Evolutionary conservation across 2,329 filamentous ascomycete genomes (phyloP).

Genomic region (Colletotrichum trifolii): DNA sequence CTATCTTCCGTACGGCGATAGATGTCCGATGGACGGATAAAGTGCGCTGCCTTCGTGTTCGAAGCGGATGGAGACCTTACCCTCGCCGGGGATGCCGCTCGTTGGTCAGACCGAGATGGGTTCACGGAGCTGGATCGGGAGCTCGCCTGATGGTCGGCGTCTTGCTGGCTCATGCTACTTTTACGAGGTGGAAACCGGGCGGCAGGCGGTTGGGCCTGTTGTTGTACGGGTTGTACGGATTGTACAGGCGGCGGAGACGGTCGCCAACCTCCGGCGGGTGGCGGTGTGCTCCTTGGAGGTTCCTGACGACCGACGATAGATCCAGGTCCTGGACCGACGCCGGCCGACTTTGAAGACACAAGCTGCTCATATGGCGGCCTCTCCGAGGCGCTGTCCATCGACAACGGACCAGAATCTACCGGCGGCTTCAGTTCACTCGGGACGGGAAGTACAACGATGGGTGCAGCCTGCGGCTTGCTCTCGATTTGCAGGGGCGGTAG

Average conservation of each 20-base stretch:
- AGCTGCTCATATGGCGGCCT: constrained; percentile 38
- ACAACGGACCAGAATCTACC: constrained; percentile 13
- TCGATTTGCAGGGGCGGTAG: constrained; percentile 47
- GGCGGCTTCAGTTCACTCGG: constrained; percentile 26
- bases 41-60: constrained; percentile 68
- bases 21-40: constrained; percentile 81
- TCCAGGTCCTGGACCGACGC: constrained; percentile 22
- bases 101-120: constrained; percentile 48
- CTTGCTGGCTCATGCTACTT: constrained; percentile 67
- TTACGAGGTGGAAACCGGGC: constrained; percentile 69
- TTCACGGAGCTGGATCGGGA: constrained; percentile 45
- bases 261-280: constrained; percentile 21
- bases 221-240: constrained; percentile 38
- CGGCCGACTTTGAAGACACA: constrained; percentile 37
- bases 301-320: constrained; percentile 26
- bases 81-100: constrained; percentile 53
- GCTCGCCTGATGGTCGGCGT: constrained; percentile 41
- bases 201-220: constrained; percentile 40
- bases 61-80: constrained; percentile 49
- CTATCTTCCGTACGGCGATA: constrained; percentile 74
- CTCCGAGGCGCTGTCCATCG: constrained; percentile 29
- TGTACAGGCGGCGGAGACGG: constrained; percentile 35
- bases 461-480: constrained; percentile 38
- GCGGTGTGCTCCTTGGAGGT: constrained; percentile 16
- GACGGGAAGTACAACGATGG: constrained; percentile 2